Evolutionary conservation across 148 eudicot genomes (phyloP), one percentile per base, ranked within the genome.

Genomic region (Camellia sinensis): DNA sequence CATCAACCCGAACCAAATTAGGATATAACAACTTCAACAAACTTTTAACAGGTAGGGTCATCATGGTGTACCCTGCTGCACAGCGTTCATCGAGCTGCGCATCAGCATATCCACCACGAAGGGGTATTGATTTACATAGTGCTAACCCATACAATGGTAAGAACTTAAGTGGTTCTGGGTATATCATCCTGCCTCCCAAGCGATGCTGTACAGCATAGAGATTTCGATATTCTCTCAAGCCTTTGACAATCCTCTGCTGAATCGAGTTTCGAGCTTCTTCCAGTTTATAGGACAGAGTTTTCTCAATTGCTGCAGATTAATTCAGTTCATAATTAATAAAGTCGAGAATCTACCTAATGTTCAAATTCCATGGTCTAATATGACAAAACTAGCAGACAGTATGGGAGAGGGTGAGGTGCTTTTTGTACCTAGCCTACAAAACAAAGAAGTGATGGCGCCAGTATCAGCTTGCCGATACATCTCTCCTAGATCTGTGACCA

Each of bases 391-490:
- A 48, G 41, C 22, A 6, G 59, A 5, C 43, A 21, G 19, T 5
- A 48, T 7, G 53, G 71, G 65, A 76, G 75, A 41, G 63, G 41
- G 17, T 15, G 60, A 53, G 59, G 73, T 69, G 54, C 67, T 82
- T 40, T 71, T 10, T 9, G 19, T 94, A 94, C 99, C 99, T 83
- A 96, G 89, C 86, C 98, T 90, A 79, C 89, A 83, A 76, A 96
- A 83, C 84, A 96, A 81, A 63, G 99, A 92, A 82, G 92, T 87
- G 78, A 94, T 74, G 60, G 99, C 98, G 75, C 99, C 98, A 80
- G 93, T 89, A 83, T 96, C 98, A 67, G 99, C 98, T 72, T 79
- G 92, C 71, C 92, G 95, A 72, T 96, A 93, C 99, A 96, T 96
- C 80, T 96, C 99, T 82, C 93, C 93, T 4, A 96, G 85, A 79